Conservation (phyloP, 495 filamentous ascomycete species). For the Tetracladium marchalianum region DNA sequence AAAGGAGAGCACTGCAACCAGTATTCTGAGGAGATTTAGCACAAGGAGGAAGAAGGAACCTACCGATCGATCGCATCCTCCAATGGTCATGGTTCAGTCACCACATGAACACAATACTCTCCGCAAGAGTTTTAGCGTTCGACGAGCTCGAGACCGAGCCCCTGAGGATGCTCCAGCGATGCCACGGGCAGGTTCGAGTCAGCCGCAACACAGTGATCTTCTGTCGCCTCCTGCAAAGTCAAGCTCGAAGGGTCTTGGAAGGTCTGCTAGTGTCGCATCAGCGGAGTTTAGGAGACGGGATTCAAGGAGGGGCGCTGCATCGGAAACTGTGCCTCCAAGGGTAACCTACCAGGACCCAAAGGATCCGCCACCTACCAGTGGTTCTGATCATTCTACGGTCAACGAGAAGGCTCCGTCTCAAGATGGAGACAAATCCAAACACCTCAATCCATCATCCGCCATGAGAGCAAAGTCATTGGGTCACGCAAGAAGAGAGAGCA, state of each 20-base stretch:
- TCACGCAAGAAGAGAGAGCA: conserved; percentile 81
- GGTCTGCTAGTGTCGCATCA: conserved; percentile 81
- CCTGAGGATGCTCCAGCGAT: conserved; percentile 43
- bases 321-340: conserved; percentile 32
- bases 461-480: conserved; percentile 83
- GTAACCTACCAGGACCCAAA: conserved; percentile 43
- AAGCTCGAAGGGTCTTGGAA: conserved; percentile 54
- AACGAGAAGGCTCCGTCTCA: conserved; percentile 29
- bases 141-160: conserved; percentile 46
- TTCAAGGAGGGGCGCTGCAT: conserved; percentile 45
- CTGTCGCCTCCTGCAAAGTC: conserved; percentile 57
- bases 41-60: conserved; percentile 62
- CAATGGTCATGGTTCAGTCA: conserved; percentile 62
- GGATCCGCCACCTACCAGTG: conserved; percentile 63
- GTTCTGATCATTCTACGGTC: conserved; percentile 58
- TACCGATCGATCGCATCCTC: conserved; percentile 50
- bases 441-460: conserved; percentile 37
- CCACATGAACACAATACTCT: conserved; percentile 53
- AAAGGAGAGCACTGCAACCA: conserved; percentile 80
- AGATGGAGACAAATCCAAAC: conserved; percentile 22
- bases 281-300: conserved; percentile 65
- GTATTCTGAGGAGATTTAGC: conserved; percentile 84
- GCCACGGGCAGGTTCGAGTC: conserved; percentile 54
- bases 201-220: conserved; percentile 61
- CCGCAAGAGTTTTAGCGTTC: conserved; percentile 75